These are phyloP conservation scores for Circinella umbellata DNA, from an alignment of 371 early-diverging fungal species.

Conservation along the genomic window DNA sequence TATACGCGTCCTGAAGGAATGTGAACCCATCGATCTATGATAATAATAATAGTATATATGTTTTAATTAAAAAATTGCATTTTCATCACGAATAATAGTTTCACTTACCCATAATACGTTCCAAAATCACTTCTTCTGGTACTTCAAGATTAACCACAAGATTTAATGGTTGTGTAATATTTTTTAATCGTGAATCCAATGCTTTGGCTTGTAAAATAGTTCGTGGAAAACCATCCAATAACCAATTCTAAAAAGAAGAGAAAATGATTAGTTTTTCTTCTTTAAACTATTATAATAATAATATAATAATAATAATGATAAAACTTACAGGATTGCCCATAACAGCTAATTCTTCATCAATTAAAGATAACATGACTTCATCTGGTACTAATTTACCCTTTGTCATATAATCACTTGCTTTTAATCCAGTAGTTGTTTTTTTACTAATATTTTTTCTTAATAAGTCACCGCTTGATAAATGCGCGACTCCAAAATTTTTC, in stretches of 20 bases:
- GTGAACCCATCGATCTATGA: slow-evolving; percentile 91
- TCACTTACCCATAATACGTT: slow-evolving; percentile 80
- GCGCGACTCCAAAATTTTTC: slow-evolving; percentile 65
- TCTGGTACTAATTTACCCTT: slow-evolving; percentile 80
- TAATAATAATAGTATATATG: background rate
- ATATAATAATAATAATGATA: background rate
- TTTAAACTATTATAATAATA: background rate
- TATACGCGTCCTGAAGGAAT: slow-evolving; percentile 93
- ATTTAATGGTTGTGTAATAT: slow-evolving; percentile 69
- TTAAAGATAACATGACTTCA: slow-evolving; percentile 74
- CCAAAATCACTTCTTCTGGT: slow-evolving; percentile 88
- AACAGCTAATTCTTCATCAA: slow-evolving; percentile 69
- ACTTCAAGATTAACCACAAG: slow-evolving; percentile 91
- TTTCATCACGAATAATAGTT: background rate
- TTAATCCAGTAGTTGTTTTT: slow-evolving; percentile 69
- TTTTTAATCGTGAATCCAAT: slow-evolving; percentile 70
- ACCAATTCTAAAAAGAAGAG: slow-evolving; percentile 60
- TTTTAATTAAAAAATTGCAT: background rate
- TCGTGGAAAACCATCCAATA: slow-evolving; percentile 98
- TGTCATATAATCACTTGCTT: slow-evolving; percentile 59
- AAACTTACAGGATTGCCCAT: slow-evolving; percentile 49
- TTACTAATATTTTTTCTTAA: slow-evolving; percentile 78
- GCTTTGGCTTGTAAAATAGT: slow-evolving; percentile 85
- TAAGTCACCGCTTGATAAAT: slow-evolving; percentile 86
- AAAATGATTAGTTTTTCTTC: background rate